Percentiles rank a stretch among this genome's conserved stretches.
Conservation (phyloP, 2,329 filamentous ascomycete species). For the Fonsecaea pugnacius region DNA sequence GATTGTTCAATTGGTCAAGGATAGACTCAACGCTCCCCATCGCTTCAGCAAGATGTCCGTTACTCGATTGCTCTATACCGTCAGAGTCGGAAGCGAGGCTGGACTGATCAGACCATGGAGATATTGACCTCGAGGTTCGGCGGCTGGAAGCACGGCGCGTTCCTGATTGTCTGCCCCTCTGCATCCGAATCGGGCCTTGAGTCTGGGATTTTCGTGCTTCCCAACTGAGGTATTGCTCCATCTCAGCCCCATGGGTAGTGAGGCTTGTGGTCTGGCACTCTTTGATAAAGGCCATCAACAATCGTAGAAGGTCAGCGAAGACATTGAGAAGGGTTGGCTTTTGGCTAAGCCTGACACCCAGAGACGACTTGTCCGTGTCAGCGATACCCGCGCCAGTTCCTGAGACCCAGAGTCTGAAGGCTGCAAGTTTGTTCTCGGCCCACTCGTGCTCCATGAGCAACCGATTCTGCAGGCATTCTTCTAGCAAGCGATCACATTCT, state of each 20-base stretch:
- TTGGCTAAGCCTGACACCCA: slow-evolving; percentile 2
- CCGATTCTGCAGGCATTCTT: not conserved
- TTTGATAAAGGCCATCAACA: not conserved
- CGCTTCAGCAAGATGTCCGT: slow-evolving; percentile 1
- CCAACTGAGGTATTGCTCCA: not conserved
- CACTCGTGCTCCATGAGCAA: slow-evolving; percentile 15
- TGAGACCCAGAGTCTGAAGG: slow-evolving; percentile 13
- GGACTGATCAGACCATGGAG: slow-evolving; percentile 18
- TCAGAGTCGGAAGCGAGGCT: not conserved
- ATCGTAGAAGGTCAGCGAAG: not conserved
- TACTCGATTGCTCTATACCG: too few relatives aligned
- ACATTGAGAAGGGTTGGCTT: not conserved
- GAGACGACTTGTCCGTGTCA: not conserved
- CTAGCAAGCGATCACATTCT: slow-evolving; percentile 1
- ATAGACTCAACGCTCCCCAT: slow-evolving; percentile 6
- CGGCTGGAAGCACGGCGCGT: not conserved
- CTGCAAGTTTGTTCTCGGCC: slow-evolving; percentile 15
- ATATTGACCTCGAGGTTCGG: slow-evolving; percentile 7
- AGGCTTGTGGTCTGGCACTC: not conserved
- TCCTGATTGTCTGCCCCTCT: not conserved
- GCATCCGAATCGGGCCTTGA: not conserved
- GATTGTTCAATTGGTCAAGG: slow-evolving; percentile 3
- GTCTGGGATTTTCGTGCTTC: not conserved
- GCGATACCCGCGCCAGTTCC: not conserved
- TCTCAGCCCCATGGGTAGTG: not conserved